phyloP scores from a whole-genome alignment of 2,329 filamentous ascomycete genomes.

The Ophiostoma novo-ulmi region DNA sequence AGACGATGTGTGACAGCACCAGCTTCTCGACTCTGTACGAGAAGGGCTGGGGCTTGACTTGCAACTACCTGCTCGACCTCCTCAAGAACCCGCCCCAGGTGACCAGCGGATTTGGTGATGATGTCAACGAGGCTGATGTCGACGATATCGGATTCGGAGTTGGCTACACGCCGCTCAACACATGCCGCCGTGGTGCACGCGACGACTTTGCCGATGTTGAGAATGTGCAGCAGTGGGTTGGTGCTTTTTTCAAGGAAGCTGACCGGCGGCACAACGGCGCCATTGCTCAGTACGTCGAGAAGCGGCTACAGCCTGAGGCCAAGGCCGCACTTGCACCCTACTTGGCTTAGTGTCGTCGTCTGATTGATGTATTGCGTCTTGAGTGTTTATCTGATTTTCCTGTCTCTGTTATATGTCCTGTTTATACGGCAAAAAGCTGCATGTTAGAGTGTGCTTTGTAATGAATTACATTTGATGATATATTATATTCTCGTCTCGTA shows the following conservation, averaged over 20 bases:
- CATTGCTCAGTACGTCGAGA: conserved; percentile 64
- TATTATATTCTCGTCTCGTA: too few relatives aligned
- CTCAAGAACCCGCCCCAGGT: conserved; percentile 79
- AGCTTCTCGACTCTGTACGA: conserved; percentile 76
- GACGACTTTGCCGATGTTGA: conserved; percentile 85
- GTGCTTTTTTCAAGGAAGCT: conserved; percentile 69
- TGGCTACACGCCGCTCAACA: conserved; percentile 89
- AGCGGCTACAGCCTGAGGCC: conserved; percentile 62
- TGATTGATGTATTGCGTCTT: background rate
- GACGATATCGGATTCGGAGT: conserved; percentile 94
- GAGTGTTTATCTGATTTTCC: background rate
- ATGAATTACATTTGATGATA: background rate
- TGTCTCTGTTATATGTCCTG: background rate
- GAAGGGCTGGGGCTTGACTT: conserved; percentile 88
- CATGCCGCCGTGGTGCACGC: conserved; percentile 66
- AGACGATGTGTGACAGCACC: conserved; percentile 79
- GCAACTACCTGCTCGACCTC: conserved; percentile 80
- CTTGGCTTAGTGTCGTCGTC: conserved; percentile 31
- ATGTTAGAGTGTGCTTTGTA: background rate
- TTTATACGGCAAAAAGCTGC: conserved; percentile 3
- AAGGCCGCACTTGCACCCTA: conserved; percentile 50
- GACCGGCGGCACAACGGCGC: conserved; percentile 68
- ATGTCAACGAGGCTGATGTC: conserved; percentile 79
- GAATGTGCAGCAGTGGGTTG: conserved; percentile 80
- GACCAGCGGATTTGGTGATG: conserved; percentile 59